These are phyloP conservation scores for Coniophora puteana DNA, from an alignment of 1,284 basidiomycete genomes.

Conservation along the genomic window DNA sequence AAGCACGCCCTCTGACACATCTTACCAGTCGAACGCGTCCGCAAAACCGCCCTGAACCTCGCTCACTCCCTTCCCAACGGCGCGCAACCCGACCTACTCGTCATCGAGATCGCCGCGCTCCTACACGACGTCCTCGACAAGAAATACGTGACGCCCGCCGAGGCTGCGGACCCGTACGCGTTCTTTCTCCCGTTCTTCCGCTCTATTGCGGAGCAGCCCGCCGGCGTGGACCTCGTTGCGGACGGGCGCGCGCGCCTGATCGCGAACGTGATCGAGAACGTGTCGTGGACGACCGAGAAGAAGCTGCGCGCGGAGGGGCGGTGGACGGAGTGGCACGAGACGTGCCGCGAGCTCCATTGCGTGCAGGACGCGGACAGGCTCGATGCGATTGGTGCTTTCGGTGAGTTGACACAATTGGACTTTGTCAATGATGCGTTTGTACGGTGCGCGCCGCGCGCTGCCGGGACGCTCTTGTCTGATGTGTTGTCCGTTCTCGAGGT, in stretches of 20 bases:
- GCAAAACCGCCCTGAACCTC: slow-evolving; percentile 70
- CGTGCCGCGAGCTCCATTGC: slow-evolving; percentile 82
- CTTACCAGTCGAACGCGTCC: slow-evolving; percentile 74
- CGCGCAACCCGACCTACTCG: slow-evolving; percentile 58
- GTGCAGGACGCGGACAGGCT: slow-evolving; percentile 92
- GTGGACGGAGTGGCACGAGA: slow-evolving; percentile 70
- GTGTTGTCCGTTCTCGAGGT: too few relatives aligned
- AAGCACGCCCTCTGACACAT: too few relatives aligned
- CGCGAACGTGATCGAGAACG: slow-evolving; percentile 69
- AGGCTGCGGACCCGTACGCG: slow-evolving; percentile 56
- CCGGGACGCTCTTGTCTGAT: too few relatives aligned
- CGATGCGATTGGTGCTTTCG: slow-evolving; percentile 90
- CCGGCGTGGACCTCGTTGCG: slow-evolving; percentile 51
- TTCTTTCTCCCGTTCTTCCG: slow-evolving; percentile 70
- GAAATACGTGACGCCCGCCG: slow-evolving; percentile 68
- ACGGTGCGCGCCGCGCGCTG: too few relatives aligned
- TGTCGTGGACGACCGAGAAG: slow-evolving; percentile 87
- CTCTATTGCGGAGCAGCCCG: slow-evolving; percentile 37
- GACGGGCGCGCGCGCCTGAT: slow-evolving; percentile 59
- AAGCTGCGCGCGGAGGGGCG: slow-evolving; percentile 50
- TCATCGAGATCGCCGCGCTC: slow-evolving; percentile 80
- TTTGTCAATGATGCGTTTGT: slow-evolving; percentile 5
- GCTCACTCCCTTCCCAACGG: slow-evolving; percentile 43
- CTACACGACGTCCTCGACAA: slow-evolving; percentile 89
- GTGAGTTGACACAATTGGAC: slow-evolving; percentile 36